A percentile compares a stretch with the other conserved stretches of the same genome.
These are phyloP conservation scores for Cryphonectria japonica DNA, from an alignment of 2,329 filamentous ascomycete species.

Conservation along the genomic window DNA sequence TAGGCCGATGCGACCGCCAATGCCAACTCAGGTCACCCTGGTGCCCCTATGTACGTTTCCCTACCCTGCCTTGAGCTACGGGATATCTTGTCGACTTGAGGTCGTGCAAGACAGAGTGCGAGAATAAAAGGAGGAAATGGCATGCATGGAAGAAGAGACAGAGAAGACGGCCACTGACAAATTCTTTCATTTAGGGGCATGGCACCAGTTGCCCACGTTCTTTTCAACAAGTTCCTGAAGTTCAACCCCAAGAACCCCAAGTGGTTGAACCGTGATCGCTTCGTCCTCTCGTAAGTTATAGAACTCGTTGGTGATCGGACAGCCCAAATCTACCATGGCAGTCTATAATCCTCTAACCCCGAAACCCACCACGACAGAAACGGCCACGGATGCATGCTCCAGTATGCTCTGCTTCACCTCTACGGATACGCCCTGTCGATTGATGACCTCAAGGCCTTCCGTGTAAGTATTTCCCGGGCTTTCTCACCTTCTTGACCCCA, in stretches of 20 bases:
- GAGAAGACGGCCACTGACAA: constrained; percentile 8
- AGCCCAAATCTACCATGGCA: constrained; percentile 15
- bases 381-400: constrained; percentile 98
- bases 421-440: constrained; percentile 87
- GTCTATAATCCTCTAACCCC: constrained; percentile 15
- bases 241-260: constrained; percentile 99
- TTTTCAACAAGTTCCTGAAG: constrained; percentile 98
- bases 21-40: constrained; percentile 97
- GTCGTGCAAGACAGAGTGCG: not conserved
- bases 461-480: constrained; percentile 62
- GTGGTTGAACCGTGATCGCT: constrained; percentile 97
- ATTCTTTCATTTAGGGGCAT: constrained; percentile 59
- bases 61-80: not conserved
- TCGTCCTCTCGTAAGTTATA: constrained; percentile 91
- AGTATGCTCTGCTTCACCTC: constrained; percentile 96
- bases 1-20: constrained; percentile 96
- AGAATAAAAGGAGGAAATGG: not conserved
- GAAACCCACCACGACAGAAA: constrained; percentile 62
- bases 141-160: not conserved
- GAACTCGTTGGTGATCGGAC: constrained; percentile 12
- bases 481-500: no score
- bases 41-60: constrained; percentile 83
- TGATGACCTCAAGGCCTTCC: constrained; percentile 95
- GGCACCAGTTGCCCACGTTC: constrained; percentile 93
- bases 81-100: constrained; percentile 10